Percentiles rank a stretch among this genome's conserved stretches.
Evolutionary conservation across 2,329 filamentous ascomycete genomes (phyloP).

Genomic region (Coniochaeta sp.): DNA sequence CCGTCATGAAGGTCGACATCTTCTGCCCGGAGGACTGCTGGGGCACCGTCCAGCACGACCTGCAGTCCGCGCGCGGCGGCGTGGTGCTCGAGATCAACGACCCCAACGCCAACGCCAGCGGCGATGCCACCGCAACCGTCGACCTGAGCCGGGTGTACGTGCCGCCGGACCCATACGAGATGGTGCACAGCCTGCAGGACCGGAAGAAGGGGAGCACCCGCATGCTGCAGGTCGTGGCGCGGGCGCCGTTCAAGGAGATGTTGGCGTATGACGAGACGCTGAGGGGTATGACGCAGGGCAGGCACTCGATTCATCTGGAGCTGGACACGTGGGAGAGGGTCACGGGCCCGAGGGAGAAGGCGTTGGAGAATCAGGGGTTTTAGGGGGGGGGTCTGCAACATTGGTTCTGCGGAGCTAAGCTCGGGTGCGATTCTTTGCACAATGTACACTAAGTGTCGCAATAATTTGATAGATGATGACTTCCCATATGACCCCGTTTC

Average conservation of each 20-base stretch:
- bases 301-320: constrained; percentile 55
- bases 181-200: constrained; percentile 47
- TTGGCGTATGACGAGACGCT: constrained; percentile 88
- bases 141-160: constrained; percentile 74
- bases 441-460: no score
- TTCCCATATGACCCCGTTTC: no score
- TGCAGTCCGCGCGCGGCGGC: constrained; percentile 68
- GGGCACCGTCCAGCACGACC: constrained; percentile 75
- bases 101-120: constrained; percentile 25
- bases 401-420: no score
- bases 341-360: constrained; percentile 47
- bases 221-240: constrained; percentile 65
- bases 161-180: constrained; percentile 75
- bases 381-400: no score
- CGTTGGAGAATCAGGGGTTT: constrained; percentile 14
- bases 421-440: no score
- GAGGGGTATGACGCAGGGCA: constrained; percentile 78
- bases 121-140: constrained; percentile 38
- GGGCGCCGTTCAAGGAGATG: constrained; percentile 94
- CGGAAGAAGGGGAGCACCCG: constrained; percentile 39
- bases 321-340: constrained; percentile 52
- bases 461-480: no score
- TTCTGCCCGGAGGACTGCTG: constrained; percentile 76
- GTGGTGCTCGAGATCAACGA: constrained; percentile 65
- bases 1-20: constrained; percentile 87